Percentiles rank a stretch among this genome's conserved stretches.
Conservation (phyloP, 257 asterid genomes). For the Salvia splendens region DNA sequence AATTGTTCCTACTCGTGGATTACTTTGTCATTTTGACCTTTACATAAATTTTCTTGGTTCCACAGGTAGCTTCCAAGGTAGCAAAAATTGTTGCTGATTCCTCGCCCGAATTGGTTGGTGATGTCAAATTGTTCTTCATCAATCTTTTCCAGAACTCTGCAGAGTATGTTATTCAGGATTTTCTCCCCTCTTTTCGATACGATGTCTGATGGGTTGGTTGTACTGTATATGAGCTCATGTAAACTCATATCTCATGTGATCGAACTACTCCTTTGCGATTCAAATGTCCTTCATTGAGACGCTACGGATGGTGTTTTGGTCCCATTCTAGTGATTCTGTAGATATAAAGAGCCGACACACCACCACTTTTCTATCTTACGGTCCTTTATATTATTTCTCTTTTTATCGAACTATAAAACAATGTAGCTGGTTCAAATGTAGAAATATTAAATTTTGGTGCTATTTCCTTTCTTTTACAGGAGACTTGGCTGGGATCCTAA, state of each 20-base stretch:
- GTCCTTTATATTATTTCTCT: too few relatives aligned
- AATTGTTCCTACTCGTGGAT: not conserved
- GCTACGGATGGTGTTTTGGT: too few relatives aligned
- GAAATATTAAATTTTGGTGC: constrained; percentile 10
- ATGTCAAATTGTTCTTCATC: constrained; percentile 66
- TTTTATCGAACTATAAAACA: too few relatives aligned
- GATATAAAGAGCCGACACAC: too few relatives aligned
- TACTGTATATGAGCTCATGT: not conserved
- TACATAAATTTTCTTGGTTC: constrained; percentile 23
- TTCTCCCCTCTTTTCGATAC: constrained; percentile 10
- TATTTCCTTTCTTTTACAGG: constrained; percentile 49
- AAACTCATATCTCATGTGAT: not conserved
- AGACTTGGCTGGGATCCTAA: constrained; percentile 97
- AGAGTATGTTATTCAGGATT: constrained; percentile 51
- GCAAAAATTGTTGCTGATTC: constrained; percentile 76
- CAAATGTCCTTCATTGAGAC: too few relatives aligned
- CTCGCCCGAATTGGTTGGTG: constrained; percentile 62
- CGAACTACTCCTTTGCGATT: too few relatives aligned
- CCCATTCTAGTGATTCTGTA: too few relatives aligned
- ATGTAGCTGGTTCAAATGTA: not conserved
- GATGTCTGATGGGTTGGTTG: not conserved
- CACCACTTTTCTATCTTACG: too few relatives aligned
- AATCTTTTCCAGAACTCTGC: constrained; percentile 86
- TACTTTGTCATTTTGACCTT: not conserved
- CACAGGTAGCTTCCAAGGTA: constrained; percentile 74